phyloP scores from a whole-genome alignment of 148 eudicot genomes.

The Chenopodium quinoa region DNA sequence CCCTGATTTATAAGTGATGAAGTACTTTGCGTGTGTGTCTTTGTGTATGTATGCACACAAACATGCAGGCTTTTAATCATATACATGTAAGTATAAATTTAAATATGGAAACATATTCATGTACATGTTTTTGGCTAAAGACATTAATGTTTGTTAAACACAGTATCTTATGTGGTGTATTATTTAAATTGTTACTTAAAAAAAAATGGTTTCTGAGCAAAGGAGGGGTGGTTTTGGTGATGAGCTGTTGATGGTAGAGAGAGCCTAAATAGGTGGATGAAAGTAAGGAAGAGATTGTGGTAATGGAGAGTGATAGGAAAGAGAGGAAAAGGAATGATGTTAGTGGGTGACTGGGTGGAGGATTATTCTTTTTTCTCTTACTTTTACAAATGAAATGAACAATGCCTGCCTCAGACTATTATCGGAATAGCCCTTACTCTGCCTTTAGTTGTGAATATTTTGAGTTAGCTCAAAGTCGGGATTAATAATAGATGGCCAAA shows the following conservation, averaged over 20 bases:
- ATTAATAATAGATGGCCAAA: background rate
- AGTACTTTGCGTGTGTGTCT: too few relatives aligned
- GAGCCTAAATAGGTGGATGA: too few relatives aligned
- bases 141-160: too few relatives aligned
- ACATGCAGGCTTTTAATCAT: background rate
- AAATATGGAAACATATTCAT: too few relatives aligned
- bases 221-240: background rate
- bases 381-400: too few relatives aligned
- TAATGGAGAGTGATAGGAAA: too few relatives aligned
- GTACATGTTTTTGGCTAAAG: background rate
- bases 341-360: too few relatives aligned
- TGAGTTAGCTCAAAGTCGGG: background rate
- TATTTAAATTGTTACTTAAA: too few relatives aligned
- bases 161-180: background rate
- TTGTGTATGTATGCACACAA: too few relatives aligned
- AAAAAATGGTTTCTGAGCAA: background rate
- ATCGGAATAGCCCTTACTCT: background rate
- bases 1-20: background rate
- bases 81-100: background rate
- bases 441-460: background rate
- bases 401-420: background rate
- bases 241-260: background rate
- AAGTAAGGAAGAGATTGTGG: too few relatives aligned
- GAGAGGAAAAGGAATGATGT: too few relatives aligned
- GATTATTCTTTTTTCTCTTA: too few relatives aligned